phyloP scores from a whole-genome alignment of 75 land plant species.

The Cryptomeria japonica region DNA sequence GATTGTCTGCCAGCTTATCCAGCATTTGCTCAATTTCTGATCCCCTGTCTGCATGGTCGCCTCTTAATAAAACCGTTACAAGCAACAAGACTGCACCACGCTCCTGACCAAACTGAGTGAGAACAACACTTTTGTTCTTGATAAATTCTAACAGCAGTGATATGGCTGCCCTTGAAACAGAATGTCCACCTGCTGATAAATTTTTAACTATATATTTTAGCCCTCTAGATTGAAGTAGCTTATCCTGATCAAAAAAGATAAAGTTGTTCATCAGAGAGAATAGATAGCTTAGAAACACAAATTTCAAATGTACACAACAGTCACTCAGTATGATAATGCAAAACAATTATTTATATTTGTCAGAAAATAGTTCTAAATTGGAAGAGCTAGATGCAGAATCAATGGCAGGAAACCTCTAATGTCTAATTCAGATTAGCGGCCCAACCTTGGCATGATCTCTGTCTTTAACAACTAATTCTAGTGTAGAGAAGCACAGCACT shows the following conservation, averaged over 20 bases:
- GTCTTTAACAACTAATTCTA: not conserved
- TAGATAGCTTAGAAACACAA: not conserved
- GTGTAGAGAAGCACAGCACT: not conserved
- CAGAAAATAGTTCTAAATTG: not conserved
- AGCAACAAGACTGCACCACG: conserved; percentile 6
- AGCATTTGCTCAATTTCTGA: conserved; percentile 1
- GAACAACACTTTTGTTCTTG: conserved; percentile 1
- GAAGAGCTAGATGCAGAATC: not conserved
- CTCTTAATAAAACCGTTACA: conserved; percentile 1
- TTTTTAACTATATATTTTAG: not conserved
- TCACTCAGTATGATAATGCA: not conserved
- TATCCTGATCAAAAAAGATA: not conserved
- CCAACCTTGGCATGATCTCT: conserved; percentile 4
- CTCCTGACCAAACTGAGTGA: not conserved
- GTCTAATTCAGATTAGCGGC: not conserved
- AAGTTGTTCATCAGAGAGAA: not conserved
- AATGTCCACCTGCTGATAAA: not conserved
- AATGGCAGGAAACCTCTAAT: not conserved
- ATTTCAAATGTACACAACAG: not conserved
- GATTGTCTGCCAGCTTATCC: not conserved
- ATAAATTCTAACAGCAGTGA: conserved; percentile 3
- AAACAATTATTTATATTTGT: not conserved
- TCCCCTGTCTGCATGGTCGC: not conserved
- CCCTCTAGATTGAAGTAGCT: not conserved
- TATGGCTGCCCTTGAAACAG: conserved; percentile 5